These are phyloP conservation scores for Cicer cuneatum DNA, from an alignment of 306 rosid genomes.

Conservation along the genomic window DNA sequence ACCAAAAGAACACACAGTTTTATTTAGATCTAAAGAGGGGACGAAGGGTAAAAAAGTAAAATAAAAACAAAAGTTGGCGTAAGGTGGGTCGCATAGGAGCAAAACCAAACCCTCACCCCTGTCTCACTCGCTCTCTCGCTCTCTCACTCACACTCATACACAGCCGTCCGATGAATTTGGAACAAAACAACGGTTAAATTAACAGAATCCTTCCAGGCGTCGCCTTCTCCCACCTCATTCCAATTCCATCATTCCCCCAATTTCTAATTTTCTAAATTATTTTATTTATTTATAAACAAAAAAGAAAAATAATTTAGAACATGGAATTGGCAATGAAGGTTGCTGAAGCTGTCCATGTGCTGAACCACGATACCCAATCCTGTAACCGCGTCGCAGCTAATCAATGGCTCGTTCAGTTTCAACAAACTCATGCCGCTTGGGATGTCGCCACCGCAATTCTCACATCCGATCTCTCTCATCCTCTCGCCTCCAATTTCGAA, in stretches of 20 bases:
- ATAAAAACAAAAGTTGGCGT: constrained; percentile 9
- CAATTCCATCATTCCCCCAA: constrained; percentile 30
- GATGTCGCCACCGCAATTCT: constrained; percentile 93
- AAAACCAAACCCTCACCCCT: constrained; percentile 43
- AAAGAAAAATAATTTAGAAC: neutral
- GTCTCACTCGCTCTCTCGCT: constrained; percentile 4
- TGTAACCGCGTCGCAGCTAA: constrained; percentile 99
- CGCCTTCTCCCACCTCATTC: constrained; percentile 45
- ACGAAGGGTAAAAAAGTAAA: neutral
- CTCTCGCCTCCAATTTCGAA: constrained; percentile 65
- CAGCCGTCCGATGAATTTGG: constrained; percentile 52
- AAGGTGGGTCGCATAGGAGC: constrained; percentile 38
- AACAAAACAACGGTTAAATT: constrained; percentile 45
- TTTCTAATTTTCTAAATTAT: constrained; percentile 19
- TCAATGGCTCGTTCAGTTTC: constrained; percentile 98
- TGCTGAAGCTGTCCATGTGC: constrained; percentile 87
- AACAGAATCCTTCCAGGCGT: constrained; percentile 54
- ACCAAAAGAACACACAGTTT: too few relatives aligned
- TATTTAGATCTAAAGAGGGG: too few relatives aligned
- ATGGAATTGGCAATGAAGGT: constrained; percentile 89
- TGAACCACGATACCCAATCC: constrained; percentile 87
- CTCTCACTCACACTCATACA: constrained; percentile 36
- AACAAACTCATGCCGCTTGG: constrained; percentile 95
- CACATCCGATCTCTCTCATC: constrained; percentile 63
- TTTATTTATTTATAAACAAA: neutral